Base-by-base conservation (phyloP, 257 asterid genomes). In the Solanum gandarillasii region DNA sequence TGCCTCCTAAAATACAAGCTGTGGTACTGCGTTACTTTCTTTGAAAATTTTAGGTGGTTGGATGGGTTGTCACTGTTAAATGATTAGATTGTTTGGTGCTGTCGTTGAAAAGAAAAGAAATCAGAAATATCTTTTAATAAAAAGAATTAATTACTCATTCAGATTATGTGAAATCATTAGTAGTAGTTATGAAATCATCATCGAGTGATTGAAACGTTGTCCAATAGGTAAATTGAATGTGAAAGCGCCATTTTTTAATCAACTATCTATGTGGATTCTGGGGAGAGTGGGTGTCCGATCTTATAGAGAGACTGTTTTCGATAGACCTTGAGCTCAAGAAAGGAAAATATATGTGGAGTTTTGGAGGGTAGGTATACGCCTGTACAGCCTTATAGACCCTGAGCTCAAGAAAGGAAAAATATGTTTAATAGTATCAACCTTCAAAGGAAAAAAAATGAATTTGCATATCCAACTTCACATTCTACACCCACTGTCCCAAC, bases 271-370 rank as follows among this genome's bases (percentile, higher is more conserved):
- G 38, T 31, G 76, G 20, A 0, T 0, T 67, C 20, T 11, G 20
- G 35, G 4, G 73, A 55, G 65, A 55, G 67, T 55, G 67, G n/a
- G 4, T 58, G 67, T 20, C 0, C 25, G 10, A 7, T 0, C 65
- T 18, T 55, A 55, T 18, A 0, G 0, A 55, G 65, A 55, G 65
- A 58, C 1, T 0, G 11, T 20, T 58, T 55, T 0, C 4, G 0
- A 7, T 18, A 20, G 65, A 55, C 11, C 1, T 0, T 20, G 65
- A 11, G 31, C 20, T 67, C 1, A 11, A 25, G 34, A 25, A 38
- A 76, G 12, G 1, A 76, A 76, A 39, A 13, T 76, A 3, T 23
- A n/a, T 23, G 58, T 76, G 7, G 58, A 46, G 58, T 46, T 0
- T 46, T 20, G 55, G 5, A 46, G 55, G 18, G 55, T 12, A 5